phyloP scores from a whole-genome alignment of 2,329 filamentous ascomycete species.

The Lithohypha guttulata region DNA sequence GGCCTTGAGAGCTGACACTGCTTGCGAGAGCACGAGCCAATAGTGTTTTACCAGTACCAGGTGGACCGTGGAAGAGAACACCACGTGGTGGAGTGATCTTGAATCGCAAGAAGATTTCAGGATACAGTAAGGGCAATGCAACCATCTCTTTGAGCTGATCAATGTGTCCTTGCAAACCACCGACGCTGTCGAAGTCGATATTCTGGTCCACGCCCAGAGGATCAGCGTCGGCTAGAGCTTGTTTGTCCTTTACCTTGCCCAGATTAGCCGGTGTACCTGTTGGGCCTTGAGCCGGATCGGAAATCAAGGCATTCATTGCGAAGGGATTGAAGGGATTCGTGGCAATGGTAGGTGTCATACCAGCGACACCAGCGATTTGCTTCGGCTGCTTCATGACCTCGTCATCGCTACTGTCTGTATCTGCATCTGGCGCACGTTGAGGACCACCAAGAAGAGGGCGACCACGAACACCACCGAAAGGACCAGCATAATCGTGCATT shows the following conservation, averaged over 20 bases:
- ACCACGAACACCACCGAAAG: slow-evolving; percentile 78
- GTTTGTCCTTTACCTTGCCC: slow-evolving; percentile 86
- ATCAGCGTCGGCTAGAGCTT: slow-evolving; percentile 84
- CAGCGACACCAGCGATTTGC: slow-evolving; percentile 48
- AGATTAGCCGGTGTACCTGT: slow-evolving; percentile 66
- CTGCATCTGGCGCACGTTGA: slow-evolving; percentile 53
- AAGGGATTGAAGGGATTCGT: slow-evolving; percentile 44
- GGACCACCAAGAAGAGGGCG: slow-evolving; percentile 53
- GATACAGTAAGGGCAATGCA: slow-evolving; percentile 82
- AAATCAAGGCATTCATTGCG: slow-evolving; percentile 43
- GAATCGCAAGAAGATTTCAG: slow-evolving; percentile 83
- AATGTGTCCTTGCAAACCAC: slow-evolving; percentile 84
- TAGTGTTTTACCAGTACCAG: slow-evolving; percentile 96
- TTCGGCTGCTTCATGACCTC: slow-evolving; percentile 59
- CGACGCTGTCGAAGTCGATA: slow-evolving; percentile 89
- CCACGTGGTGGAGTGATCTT: slow-evolving; percentile 89
- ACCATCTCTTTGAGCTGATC: slow-evolving; percentile 99
- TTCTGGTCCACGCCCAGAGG: slow-evolving; percentile 85
- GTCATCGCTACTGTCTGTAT: slow-evolving; percentile 95
- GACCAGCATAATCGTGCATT: slow-evolving; percentile 80
- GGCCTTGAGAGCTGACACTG: slow-evolving; percentile 75
- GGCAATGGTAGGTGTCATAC: slow-evolving; percentile 48
- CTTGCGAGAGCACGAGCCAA: slow-evolving; percentile 86
- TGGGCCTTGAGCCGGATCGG: slow-evolving; percentile 44
- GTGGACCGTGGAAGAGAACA: slow-evolving; percentile 92